A percentile compares a stretch with the other conserved stretches of the same genome.
These are phyloP conservation scores for Solanum hybrid DNA, from an alignment of 305 asterid genomes.

Conservation along the genomic window DNA sequence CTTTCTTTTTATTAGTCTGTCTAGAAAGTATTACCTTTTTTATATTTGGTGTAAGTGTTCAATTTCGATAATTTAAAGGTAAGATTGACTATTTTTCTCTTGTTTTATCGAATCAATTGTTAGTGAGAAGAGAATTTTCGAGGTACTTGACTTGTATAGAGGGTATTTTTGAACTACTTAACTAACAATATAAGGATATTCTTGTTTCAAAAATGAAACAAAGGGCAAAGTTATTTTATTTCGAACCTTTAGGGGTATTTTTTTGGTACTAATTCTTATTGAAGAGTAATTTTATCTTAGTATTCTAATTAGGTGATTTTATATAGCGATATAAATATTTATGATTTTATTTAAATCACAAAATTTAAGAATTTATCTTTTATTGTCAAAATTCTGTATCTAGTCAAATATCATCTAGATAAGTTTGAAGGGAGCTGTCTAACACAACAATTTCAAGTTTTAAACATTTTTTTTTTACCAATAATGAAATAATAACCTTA, in stretches of 20 bases:
- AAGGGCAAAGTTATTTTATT: background rate
- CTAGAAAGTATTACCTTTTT: accelerated
- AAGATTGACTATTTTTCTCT: background rate
- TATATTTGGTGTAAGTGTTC: background rate
- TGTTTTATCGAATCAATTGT: background rate
- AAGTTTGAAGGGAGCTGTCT: accelerated
- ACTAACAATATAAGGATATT: background rate
- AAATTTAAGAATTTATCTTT: background rate
- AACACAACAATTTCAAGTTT: background rate
- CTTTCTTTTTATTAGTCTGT: background rate
- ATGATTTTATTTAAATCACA: background rate
- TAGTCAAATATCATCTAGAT: background rate
- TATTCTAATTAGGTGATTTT: background rate
- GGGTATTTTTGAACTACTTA: background rate
- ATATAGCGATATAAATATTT: background rate
- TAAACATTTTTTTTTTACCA: background rate
- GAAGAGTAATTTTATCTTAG: background rate
- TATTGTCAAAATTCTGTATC: background rate
- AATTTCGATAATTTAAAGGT: background rate
- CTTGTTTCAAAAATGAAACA: background rate
- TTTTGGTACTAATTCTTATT: background rate
- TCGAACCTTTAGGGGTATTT: background rate
- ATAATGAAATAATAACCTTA: background rate
- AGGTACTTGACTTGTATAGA: background rate
- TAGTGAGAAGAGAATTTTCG: background rate